These are phyloP conservation scores for Leishmania martiniquensis DNA, from an alignment of 208 protist genomes.

Conservation along the genomic window DNA sequence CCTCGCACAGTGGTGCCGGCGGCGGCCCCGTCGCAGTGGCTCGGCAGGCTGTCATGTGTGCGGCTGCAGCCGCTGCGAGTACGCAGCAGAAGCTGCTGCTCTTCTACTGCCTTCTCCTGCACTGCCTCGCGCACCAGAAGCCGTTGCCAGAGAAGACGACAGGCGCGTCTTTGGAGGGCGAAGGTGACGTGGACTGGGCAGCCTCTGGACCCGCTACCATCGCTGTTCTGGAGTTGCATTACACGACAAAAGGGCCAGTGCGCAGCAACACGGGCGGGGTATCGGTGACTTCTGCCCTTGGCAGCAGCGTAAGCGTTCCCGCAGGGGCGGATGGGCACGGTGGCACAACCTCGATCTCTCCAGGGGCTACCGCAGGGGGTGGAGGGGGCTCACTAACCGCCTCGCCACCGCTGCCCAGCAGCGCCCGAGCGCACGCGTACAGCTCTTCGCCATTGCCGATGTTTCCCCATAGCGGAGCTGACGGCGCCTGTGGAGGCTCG, in stretches of 20 bases:
- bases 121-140: constrained; percentile 26
- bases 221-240: constrained; percentile 64
- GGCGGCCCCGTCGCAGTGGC: background rate
- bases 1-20: background rate
- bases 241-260: constrained; percentile 30
- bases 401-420: background rate
- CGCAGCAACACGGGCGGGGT: constrained; percentile 16
- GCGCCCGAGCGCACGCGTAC: background rate
- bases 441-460: background rate
- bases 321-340: constrained; percentile 8
- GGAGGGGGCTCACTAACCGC: background rate
- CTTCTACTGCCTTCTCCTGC: constrained; percentile 56
- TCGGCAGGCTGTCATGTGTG: constrained; percentile 3
- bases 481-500: background rate
- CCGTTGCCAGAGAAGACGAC: background rate
- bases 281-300: background rate
- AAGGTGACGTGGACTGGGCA: constrained; percentile 5
- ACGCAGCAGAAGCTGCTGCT: constrained; percentile 45
- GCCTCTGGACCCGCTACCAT: constrained; percentile 25
- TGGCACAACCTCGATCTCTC: background rate
- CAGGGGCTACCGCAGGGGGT: constrained; percentile 4
- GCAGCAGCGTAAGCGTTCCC: background rate
- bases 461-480: background rate
- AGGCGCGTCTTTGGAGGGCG: background rate
- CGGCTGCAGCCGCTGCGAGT: constrained; percentile 21